Evolutionary conservation across 2,329 filamentous ascomycete species (phyloP), one percentile per base, ranked within the genome.

Genomic region (Biscogniauxia mediterranea): DNA sequence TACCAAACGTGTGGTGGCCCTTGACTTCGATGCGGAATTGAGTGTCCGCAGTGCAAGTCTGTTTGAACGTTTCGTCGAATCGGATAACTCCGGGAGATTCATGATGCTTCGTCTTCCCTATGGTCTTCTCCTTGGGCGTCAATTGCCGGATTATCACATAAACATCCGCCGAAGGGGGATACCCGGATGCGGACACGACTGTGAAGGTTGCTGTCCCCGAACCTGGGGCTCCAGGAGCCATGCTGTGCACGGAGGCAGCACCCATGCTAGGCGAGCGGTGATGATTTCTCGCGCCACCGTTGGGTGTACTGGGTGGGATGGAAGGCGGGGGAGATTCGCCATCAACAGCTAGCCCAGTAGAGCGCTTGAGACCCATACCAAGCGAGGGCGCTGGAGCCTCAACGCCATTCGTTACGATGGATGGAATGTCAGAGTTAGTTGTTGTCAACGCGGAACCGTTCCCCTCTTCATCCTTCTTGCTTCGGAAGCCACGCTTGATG

Each of bases 41-140:
- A 21, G 90, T 83, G 69, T 97, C 94, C 1, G 94, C 88, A 0
- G 89, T 85, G 77, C 93, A 96, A 11, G 83, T 80, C 21, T 90
- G 83, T 71, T 88, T 93, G 81, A 95, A 94, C 0, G 86, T 88
- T 74, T 96, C 92, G 65, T 92, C 88, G 74, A 87, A 96, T 19
- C 80, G 82, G 63, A 91, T 85, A 3, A 82, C 78, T 1, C 90
- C 91, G 2, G 85, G 78, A 0, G 89, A 84, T 76, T 97, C 97
- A 79, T 91, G 85, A 66, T 95, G 90, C 75, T 97, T 96, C 21
- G 93, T 97, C 81, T 98, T 97, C 78, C 93, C 88, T 53, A 99
- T 80, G 53, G 90, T 85, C 79, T 95, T 97, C 55, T 81, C 84
- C 76, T 90, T 93, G 54, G 86, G 78, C 3, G 82, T 80, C 38